Conservation (phyloP, 2,329 filamentous ascomycete species). For the Macroventuria anomochaeta region DNA sequence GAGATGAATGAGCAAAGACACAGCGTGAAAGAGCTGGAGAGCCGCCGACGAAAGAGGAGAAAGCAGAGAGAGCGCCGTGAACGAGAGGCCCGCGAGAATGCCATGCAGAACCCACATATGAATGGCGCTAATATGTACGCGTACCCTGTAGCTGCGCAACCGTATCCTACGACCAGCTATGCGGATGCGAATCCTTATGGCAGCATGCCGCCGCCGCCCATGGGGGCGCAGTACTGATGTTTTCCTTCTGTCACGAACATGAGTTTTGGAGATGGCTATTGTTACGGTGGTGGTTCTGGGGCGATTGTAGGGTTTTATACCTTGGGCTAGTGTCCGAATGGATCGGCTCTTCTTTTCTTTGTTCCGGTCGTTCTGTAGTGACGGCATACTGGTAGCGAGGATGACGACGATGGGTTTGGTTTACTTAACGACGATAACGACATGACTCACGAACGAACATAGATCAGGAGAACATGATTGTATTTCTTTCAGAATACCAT, state of each 20-base stretch:
- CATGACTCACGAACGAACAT: conserved; percentile 5
- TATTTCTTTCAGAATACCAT: too few relatives aligned
- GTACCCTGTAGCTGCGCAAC: conserved; percentile 47
- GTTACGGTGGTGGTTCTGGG: neutral
- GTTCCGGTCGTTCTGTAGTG: neutral
- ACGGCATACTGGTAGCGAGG: neutral
- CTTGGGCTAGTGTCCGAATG: conserved; percentile 2
- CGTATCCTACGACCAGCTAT: conserved; percentile 50
- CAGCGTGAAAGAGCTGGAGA: conserved; percentile 62
- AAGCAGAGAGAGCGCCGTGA: conserved; percentile 53
- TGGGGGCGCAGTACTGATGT: conserved; percentile 45
- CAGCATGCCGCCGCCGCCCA: conserved; percentile 49
- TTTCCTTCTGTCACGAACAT: neutral
- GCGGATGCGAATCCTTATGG: conserved; percentile 56
- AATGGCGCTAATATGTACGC: conserved; percentile 47
- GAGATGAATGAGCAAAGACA: conserved; percentile 68
- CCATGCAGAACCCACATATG: conserved; percentile 39
- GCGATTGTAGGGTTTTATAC: conserved; percentile 11
- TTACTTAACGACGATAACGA: conserved; percentile 4
- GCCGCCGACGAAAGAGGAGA: conserved; percentile 54
- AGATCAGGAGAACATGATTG: too few relatives aligned
- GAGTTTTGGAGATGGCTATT: neutral
- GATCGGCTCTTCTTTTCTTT: conserved; percentile 7
- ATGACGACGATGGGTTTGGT: neutral
- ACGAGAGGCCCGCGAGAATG: conserved; percentile 54